Evolutionary conservation across 1,139 yeast genomes (phyloP).

Genomic region (Protomyces macrosporus): DNA sequence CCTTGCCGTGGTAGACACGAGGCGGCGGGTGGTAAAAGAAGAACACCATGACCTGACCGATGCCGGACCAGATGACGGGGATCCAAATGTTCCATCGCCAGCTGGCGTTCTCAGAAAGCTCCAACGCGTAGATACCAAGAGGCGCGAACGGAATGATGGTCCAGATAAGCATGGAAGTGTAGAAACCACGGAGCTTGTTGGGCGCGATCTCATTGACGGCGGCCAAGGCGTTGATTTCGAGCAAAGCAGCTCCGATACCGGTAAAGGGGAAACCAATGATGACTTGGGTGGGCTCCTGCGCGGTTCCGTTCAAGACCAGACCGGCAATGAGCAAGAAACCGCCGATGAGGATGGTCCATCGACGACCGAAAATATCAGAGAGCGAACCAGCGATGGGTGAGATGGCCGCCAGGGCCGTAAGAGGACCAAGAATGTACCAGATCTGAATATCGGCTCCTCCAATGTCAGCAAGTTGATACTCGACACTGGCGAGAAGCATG

Average conservation of each 20-base stretch:
- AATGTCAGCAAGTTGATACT: constrained; percentile 18
- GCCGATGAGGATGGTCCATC: constrained; percentile 23
- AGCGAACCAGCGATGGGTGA: constrained; percentile 21
- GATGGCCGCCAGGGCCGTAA: constrained; percentile 17
- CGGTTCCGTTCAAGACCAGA: constrained; percentile 18
- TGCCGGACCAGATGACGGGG: constrained; percentile 13
- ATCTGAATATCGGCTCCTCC: constrained; percentile 23
- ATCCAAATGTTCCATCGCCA: constrained; percentile 26
- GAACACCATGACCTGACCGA: constrained; percentile 21
- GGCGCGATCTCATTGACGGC: constrained; percentile 25
- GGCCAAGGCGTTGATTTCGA: constrained; percentile 24
- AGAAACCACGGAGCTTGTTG: constrained; percentile 21
- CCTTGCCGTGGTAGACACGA: constrained; percentile 18
- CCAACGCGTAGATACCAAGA: constrained; percentile 18
- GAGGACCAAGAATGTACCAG: constrained; percentile 23
- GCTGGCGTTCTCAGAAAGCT: constrained; percentile 7
- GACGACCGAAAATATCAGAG: constrained; percentile 21
- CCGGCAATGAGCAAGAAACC: constrained; percentile 21
- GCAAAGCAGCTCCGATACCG: constrained; percentile 21
- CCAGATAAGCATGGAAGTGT: constrained; percentile 24
- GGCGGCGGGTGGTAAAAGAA: constrained; percentile 22
- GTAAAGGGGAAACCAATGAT: constrained; percentile 20
- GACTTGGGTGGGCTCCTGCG: constrained; percentile 4
- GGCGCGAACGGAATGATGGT: constrained; percentile 22
- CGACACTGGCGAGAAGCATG: constrained; percentile 18